These are phyloP conservation scores for Chalara sp. DNA, from an alignment of 2,329 filamentous ascomycete genomes.

Conservation along the genomic window DNA sequence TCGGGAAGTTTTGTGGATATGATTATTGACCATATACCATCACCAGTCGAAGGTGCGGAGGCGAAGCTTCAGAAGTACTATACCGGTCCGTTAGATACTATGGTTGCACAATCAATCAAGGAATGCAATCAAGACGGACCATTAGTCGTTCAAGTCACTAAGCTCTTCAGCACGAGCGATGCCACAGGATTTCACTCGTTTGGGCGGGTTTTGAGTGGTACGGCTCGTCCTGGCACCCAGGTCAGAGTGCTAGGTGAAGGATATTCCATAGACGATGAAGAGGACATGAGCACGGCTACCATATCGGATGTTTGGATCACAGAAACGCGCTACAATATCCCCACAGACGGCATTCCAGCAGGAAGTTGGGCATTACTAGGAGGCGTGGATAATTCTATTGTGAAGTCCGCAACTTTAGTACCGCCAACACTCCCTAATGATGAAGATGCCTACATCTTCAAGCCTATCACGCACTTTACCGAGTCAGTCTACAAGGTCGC, in stretches of 20 bases:
- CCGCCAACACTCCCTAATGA: constrained; percentile 73
- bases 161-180: constrained; percentile 84
- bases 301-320: constrained; percentile 84
- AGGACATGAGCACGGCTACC: constrained; percentile 88
- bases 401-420: constrained; percentile 92
- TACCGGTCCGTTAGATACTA: constrained; percentile 80
- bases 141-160: constrained; percentile 85
- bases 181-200: constrained; percentile 89
- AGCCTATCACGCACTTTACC: constrained; percentile 86
- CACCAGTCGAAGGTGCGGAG: constrained; percentile 71
- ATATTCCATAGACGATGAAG: constrained; percentile 94
- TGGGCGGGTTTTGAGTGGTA: constrained; percentile 88
- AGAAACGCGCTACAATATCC: constrained; percentile 88
- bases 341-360: constrained; percentile 84
- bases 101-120: constrained; percentile 72
- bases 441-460: constrained; percentile 94
- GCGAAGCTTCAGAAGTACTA: constrained; percentile 80
- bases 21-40: constrained; percentile 84
- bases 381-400: constrained; percentile 94
- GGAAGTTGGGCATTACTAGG: constrained; percentile 90
- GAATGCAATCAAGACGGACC: constrained; percentile 84
- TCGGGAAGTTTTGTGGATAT: constrained; percentile 92
- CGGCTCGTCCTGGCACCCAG: constrained; percentile 71
- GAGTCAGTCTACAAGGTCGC: constrained; percentile 97
- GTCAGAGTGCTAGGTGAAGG: constrained; percentile 91